A percentile compares a stretch with the other conserved stretches of the same genome.
Conservation (phyloP, 176 grass and related monocot genomes). For the Puccinellia tenuiflora region DNA sequence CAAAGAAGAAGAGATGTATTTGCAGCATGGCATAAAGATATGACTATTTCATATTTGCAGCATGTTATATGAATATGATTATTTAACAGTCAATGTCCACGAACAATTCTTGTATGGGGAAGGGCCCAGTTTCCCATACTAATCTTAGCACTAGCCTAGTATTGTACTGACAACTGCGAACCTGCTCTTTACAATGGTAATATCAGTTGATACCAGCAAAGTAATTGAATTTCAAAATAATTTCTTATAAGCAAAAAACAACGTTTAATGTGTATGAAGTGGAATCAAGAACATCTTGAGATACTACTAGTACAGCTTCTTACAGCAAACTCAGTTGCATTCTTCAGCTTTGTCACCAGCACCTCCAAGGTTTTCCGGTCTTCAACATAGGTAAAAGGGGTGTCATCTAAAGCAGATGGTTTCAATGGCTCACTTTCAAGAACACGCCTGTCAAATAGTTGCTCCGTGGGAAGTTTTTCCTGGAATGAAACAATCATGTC, state of each 20-base stretch:
- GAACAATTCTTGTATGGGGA: background rate
- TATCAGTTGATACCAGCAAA: background rate
- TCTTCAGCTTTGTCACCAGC: conserved; percentile 56
- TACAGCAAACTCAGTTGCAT: conserved; percentile 82
- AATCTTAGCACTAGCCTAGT: background rate
- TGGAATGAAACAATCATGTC: conserved; percentile 31
- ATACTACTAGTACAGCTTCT: conserved; percentile 21
- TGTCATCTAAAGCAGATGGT: conserved; percentile 50
- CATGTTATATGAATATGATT: background rate
- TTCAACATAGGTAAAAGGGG: conserved; percentile 77
- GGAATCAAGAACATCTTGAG: background rate
- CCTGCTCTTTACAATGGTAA: background rate
- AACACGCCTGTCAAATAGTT: conserved; percentile 60
- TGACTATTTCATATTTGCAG: background rate
- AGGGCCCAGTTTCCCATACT: background rate
- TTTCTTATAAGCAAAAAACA: background rate
- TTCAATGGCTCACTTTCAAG: conserved; percentile 48
- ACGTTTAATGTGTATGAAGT: background rate
- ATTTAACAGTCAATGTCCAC: background rate
- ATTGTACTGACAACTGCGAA: background rate
- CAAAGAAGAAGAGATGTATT: background rate
- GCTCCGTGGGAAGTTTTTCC: conserved; percentile 49
- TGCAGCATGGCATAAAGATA: background rate
- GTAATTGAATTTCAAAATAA: background rate
- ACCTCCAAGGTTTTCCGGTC: conserved; percentile 60